phyloP scores from a whole-genome alignment of 768 basidiomycete genomes.

The Boletellus ananiceps region DNA sequence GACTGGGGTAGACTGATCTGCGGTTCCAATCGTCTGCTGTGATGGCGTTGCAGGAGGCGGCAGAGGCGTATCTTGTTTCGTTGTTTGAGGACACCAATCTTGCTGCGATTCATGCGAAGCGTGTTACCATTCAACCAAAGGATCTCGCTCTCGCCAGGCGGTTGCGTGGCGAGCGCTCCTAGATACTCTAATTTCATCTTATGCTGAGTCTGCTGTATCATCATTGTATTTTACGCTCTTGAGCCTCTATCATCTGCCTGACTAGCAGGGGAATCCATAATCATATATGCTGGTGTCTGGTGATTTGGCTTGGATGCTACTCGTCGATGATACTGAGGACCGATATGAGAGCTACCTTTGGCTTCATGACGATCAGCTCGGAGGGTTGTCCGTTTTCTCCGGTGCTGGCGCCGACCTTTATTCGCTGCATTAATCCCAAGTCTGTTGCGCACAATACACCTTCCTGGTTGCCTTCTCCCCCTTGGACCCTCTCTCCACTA shows the following conservation, averaged over 20 bases:
- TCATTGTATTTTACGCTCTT: slow-evolving; percentile 9
- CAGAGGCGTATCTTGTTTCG: slow-evolving; percentile 73
- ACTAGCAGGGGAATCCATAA: no score
- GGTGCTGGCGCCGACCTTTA: slow-evolving; percentile 10
- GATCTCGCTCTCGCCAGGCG: slow-evolving; percentile 75
- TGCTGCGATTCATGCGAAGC: slow-evolving; percentile 80
- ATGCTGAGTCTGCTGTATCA: slow-evolving; percentile 14
- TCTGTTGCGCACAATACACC: slow-evolving; percentile 34
- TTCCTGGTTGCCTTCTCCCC: neutral
- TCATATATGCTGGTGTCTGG: no score
- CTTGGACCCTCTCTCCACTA: slow-evolving; percentile 10
- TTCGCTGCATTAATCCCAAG: slow-evolving; percentile 27
- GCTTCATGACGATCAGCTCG: slow-evolving; percentile 22
- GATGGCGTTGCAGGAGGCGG: slow-evolving; percentile 80
- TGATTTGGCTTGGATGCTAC: neutral
- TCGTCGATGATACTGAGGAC: slow-evolving; percentile 22
- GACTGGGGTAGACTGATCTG: slow-evolving; percentile 52
- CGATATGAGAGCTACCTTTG: slow-evolving; percentile 32
- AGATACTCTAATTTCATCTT: neutral
- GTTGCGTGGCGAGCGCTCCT: slow-evolving; percentile 68
- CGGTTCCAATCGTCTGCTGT: slow-evolving; percentile 89
- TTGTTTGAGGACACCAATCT: slow-evolving; percentile 77
- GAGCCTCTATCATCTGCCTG: neutral
- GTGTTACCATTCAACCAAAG: slow-evolving; percentile 78
- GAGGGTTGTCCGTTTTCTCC: neutral